phyloP scores from a whole-genome alignment of 495 filamentous ascomycete species.

The Hypoxylon trugodes region DNA sequence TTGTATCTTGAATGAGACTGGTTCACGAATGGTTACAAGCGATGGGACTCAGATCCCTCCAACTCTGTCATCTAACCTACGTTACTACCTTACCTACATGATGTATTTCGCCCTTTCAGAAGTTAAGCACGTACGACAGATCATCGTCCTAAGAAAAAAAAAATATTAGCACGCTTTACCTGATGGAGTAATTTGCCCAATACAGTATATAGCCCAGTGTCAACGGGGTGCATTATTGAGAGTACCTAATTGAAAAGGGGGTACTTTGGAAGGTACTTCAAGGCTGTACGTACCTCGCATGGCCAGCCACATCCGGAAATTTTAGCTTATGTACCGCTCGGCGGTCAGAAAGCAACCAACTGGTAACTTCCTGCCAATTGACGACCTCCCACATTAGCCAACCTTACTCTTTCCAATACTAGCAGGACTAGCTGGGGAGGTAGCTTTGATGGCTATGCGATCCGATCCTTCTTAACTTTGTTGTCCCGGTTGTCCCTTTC shows the following conservation, averaged over 20 bases:
- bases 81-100: neutral
- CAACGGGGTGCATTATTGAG: neutral
- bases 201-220: slow-evolving; percentile 28
- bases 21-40: neutral
- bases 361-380: neutral
- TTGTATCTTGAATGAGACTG: slow-evolving; percentile 1
- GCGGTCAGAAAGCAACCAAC: slow-evolving; percentile 2
- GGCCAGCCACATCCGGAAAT: slow-evolving; percentile 29
- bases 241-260: neutral
- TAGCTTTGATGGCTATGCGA: slow-evolving; percentile 28
- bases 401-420: slow-evolving; percentile 6
- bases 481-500: slow-evolving; percentile 10
- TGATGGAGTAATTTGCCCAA: neutral
- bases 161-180: slow-evolving; percentile 9
- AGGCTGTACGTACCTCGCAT: slow-evolving; percentile 4
- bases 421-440: too few relatives aligned
- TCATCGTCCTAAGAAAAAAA: slow-evolving; percentile 1
- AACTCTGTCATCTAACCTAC: neutral
- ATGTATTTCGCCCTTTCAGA: slow-evolving; percentile 1
- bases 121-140: too few relatives aligned
- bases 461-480: slow-evolving; percentile 26
- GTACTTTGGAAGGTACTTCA: neutral
- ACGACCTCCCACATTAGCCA: too few relatives aligned
- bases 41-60: neutral
- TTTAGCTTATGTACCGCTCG: slow-evolving; percentile 6